Evolutionary conservation across 2,329 filamentous ascomycete species (phyloP).

Genomic region (Xylaria sp.): DNA sequence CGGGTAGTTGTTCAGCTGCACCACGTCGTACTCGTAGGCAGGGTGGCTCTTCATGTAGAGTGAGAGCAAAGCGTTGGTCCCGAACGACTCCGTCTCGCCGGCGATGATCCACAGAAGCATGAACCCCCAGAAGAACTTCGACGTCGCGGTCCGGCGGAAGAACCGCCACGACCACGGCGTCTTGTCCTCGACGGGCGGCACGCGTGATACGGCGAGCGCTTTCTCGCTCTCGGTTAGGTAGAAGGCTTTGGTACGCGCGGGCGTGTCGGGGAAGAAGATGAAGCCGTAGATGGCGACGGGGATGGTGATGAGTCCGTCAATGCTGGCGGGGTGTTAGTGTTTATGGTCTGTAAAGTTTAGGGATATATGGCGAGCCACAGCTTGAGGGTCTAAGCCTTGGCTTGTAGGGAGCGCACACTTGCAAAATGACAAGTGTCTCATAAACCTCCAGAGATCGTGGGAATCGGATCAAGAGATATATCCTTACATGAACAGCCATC

Average conservation of each 20-base stretch:
- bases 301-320: conserved; percentile 66
- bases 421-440: neutral
- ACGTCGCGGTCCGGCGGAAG: conserved; percentile 64
- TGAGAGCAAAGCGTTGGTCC: conserved; percentile 67
- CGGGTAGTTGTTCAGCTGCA: conserved; percentile 67
- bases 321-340: conserved; percentile 35
- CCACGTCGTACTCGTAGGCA: conserved; percentile 55
- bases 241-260: conserved; percentile 59
- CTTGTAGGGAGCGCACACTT: too few species aligned
- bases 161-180: conserved; percentile 63
- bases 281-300: conserved; percentile 67
- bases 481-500: conserved; percentile 60
- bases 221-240: conserved; percentile 57
- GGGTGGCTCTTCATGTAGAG: conserved; percentile 64
- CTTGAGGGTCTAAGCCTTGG: too few species aligned
- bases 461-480: neutral
- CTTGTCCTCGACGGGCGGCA: conserved; percentile 53
- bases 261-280: conserved; percentile 65
- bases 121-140: conserved; percentile 75
- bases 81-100: conserved; percentile 77
- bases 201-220: conserved; percentile 54
- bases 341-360: neutral
- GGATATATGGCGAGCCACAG: neutral
- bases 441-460: neutral
- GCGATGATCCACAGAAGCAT: conserved; percentile 75